Conservation (phyloP, 208 protist genomes). For the Porcisia deanei region DNA sequence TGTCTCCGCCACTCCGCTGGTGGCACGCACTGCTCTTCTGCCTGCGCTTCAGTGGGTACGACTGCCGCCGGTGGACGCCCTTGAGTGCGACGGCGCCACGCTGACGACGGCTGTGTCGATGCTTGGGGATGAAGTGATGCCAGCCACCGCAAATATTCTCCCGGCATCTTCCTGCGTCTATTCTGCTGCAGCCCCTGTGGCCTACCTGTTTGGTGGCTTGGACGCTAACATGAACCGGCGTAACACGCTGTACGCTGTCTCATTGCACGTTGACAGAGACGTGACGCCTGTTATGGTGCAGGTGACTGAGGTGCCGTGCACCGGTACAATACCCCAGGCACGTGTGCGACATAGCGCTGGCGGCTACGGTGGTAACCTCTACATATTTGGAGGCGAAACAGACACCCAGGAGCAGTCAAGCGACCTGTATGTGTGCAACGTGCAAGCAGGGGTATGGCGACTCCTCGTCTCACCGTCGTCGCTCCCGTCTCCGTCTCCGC, state of each 20-base stretch:
- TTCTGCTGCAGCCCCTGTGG: slow-evolving; percentile 10
- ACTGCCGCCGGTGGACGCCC: slow-evolving; percentile 21
- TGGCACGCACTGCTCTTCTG: slow-evolving; percentile 24
- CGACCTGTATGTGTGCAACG: slow-evolving; percentile 44
- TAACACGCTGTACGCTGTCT: slow-evolving; percentile 38
- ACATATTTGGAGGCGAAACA: slow-evolving; percentile 72
- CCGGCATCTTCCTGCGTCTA: background rate
- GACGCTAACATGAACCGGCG: slow-evolving; percentile 41
- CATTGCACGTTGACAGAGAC: slow-evolving; percentile 3
- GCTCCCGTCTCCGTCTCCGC: slow-evolving; percentile 31
- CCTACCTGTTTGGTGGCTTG: slow-evolving; percentile 80
- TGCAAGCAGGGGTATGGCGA: slow-evolving; percentile 45
- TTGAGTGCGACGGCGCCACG: slow-evolving; percentile 65
- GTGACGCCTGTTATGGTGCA: slow-evolving; percentile 4
- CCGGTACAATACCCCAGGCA: slow-evolving; percentile 43
- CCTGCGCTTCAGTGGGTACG: slow-evolving; percentile 41
- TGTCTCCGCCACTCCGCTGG: slow-evolving; percentile 38
- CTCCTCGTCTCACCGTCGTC: slow-evolving; percentile 19
- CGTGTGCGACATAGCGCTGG: slow-evolving; percentile 59
- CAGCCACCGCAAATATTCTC: background rate
- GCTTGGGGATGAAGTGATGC: background rate
- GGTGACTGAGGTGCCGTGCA: slow-evolving; percentile 27
- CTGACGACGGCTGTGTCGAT: slow-evolving; percentile 33
- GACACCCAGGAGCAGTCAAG: slow-evolving; percentile 48
- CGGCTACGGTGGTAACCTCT: slow-evolving; percentile 28